Base-by-base conservation (phyloP, 805 yeast genomes). In the Teunomyces stri region DNA sequence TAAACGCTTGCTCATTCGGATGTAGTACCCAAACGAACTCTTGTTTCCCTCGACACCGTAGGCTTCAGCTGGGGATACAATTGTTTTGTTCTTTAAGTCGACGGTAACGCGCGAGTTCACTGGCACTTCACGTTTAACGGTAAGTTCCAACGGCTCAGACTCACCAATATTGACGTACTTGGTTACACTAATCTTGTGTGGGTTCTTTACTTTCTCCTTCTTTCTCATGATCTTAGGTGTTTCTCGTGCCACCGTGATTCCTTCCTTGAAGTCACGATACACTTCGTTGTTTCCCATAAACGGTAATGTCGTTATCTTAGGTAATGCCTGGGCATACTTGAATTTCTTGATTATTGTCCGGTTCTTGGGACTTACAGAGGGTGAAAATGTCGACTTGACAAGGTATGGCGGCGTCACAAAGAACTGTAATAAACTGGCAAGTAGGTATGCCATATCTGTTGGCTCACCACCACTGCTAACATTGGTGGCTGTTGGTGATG, bases 361-460 rank as follows among this genome's bases (percentile, higher is more conserved):
- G 51, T 76, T 73, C 11, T 42, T 44, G 12, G 45, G 39, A 38
- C 42, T 31, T n/a, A 31, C 25, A 16, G 31, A 30, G 3, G 49
- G 42, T 29, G 60, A 59, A 69, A 89, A 88, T 4, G 85, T 74
- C 2, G 83, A 66, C 50, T 84, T 83, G 15, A 83, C 78, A 37
- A 90, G 71, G 59, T 90, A 88, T 42, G 89, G 86, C 1, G 97
- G 96, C 0, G 96, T 89, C 12, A 89, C 81, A 58, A 88, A 88
- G 60, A 71, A 89, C 60, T 89, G 96, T 47, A 90, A 68, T 34
- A 90, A 70, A 1, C 84, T 72, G 1, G 92, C 90, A 46, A 89
- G 74, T 6, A 83, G 58, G 60, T 83, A 64, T 0, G 84, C 68
- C 31, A 72, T 70, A 48, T 57, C 70, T 43, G 64, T 42, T 20